Percentiles rank a stretch among this genome's conserved stretches.
These are phyloP conservation scores for Wallacemonas collosoma DNA, from an alignment of 208 protist species.

Conservation along the genomic window DNA sequence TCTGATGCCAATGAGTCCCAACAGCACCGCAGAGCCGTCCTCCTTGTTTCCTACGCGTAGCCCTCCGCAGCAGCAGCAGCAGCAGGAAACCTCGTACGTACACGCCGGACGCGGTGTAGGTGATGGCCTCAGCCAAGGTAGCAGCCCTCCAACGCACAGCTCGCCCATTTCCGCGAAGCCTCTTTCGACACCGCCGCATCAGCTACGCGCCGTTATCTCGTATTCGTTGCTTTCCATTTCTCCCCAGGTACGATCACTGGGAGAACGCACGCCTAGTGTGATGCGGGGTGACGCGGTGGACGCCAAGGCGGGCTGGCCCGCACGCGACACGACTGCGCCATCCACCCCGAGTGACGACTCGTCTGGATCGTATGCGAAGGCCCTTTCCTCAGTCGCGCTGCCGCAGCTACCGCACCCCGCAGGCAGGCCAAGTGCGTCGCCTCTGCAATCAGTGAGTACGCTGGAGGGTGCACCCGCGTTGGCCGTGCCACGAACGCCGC, in stretches of 20 bases:
- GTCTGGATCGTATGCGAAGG: too few relatives aligned
- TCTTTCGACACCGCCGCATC: not conserved
- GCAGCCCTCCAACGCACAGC: not conserved
- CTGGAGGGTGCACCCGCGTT: slow-evolving; percentile 7
- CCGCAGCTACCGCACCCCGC: too few relatives aligned
- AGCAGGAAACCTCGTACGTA: not conserved
- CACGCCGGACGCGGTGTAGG: not conserved
- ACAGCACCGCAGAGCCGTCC: not conserved
- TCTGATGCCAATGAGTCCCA: not conserved
- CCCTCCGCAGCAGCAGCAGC: too few relatives aligned
- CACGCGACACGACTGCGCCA: too few relatives aligned
- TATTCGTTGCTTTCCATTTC: not conserved
- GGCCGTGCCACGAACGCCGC: not conserved
- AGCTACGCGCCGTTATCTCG: not conserved
- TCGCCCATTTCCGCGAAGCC: not conserved
- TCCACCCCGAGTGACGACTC: too few relatives aligned
- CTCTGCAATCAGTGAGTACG: not conserved
- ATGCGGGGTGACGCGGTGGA: too few relatives aligned
- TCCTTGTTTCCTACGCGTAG: not conserved
- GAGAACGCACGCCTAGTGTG: too few relatives aligned
- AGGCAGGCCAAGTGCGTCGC: not conserved
- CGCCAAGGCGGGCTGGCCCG: too few relatives aligned
- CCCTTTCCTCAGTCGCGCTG: too few relatives aligned
- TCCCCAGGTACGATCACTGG: too few relatives aligned
- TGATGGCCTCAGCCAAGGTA: not conserved